phyloP scores from a whole-genome alignment of 805 yeast species.

The Teunomyces kruisii region DNA sequence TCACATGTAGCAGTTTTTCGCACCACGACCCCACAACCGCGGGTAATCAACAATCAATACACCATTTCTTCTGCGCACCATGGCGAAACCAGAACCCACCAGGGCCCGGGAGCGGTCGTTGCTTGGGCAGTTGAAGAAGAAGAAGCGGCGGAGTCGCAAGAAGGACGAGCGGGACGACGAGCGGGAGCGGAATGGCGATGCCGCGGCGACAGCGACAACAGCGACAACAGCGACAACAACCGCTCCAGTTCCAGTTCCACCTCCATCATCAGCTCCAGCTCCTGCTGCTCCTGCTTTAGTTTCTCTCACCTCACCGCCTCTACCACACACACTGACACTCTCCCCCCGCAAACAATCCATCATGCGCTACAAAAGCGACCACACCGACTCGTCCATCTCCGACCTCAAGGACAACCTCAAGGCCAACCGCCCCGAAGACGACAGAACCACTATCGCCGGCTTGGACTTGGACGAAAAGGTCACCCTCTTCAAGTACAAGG shows the following conservation, averaged over 20 bases:
- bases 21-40: conserved; percentile 1
- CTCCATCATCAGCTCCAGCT: neutral
- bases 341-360: conserved; percentile 42
- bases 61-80: neutral
- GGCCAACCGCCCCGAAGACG: conserved; percentile 8
- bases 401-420: conserved; percentile 29
- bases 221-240: neutral
- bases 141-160: conserved; percentile 1
- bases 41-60: neutral
- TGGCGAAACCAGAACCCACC: neutral
- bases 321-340: conserved; percentile 8
- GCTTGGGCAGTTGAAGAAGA: neutral
- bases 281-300: neutral
- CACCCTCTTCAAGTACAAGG: conserved; percentile 31
- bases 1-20: neutral
- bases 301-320: neutral
- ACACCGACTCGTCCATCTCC: conserved; percentile 17
- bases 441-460: conserved; percentile 10
- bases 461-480: conserved; percentile 36
- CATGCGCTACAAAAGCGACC: conserved; percentile 35
- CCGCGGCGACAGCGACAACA: neutral
- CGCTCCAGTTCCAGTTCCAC: neutral
- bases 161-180: neutral
- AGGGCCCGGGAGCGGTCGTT: neutral
- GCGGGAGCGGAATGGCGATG: no score